These are phyloP conservation scores for Rhodotorula babjevae DNA, from an alignment of 768 basidiomycete species.

Conservation along the genomic window DNA sequence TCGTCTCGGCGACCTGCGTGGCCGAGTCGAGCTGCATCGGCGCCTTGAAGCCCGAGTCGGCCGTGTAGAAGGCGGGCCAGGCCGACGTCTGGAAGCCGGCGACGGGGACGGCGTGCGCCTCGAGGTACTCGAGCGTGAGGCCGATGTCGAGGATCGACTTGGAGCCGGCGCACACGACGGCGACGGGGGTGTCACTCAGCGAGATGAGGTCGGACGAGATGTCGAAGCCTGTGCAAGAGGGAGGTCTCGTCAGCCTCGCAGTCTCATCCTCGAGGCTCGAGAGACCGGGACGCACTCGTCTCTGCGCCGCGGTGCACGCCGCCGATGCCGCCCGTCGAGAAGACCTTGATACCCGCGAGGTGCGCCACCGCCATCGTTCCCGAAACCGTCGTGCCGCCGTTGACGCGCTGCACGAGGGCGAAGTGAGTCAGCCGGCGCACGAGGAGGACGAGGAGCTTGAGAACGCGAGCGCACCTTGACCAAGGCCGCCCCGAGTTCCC, in stretches of 20 bases:
- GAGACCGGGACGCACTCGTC: constrained; percentile 51
- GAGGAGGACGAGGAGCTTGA: not conserved
- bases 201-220: constrained; percentile 90
- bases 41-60: constrained; percentile 74
- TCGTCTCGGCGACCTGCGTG: constrained; percentile 62
- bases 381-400: constrained; percentile 65
- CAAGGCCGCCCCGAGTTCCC: constrained; percentile 74
- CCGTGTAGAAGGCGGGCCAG: constrained; percentile 92
- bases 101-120: constrained; percentile 91
- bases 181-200: constrained; percentile 80
- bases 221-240: constrained; percentile 68
- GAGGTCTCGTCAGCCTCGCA: no score
- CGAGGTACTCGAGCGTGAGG: constrained; percentile 55
- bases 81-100: constrained; percentile 71
- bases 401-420: constrained; percentile 43
- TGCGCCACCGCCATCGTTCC: constrained; percentile 53
- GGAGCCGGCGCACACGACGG: constrained; percentile 84
- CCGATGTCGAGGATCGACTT: constrained; percentile 95
- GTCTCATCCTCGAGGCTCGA: not conserved
- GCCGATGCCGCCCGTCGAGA: constrained; percentile 87
- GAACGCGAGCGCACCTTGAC: constrained; percentile 51
- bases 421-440: constrained; percentile 14
- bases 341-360: constrained; percentile 81
- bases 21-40: constrained; percentile 72
- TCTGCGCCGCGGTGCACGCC: constrained; percentile 78